Percentiles rank a stretch among this genome's conserved stretches.
These are phyloP conservation scores for Pythium angustatum DNA, from an alignment of 352 stramenopile species.

Conservation along the genomic window DNA sequence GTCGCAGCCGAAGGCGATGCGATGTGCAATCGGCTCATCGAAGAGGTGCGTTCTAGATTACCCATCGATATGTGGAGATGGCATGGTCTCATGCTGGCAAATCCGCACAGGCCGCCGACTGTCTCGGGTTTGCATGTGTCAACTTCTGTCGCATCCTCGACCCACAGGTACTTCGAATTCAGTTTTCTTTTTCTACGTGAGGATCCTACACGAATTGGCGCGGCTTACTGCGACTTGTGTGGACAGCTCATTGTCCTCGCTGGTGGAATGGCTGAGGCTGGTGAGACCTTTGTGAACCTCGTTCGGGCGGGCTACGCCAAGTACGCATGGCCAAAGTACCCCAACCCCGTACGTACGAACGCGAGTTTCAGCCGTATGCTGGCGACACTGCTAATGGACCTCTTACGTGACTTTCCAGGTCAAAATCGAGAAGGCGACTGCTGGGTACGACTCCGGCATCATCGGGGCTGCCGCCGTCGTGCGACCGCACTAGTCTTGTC, in stretches of 20 bases:
- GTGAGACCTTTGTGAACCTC: conserved; percentile 66
- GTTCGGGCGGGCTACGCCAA: conserved; percentile 62
- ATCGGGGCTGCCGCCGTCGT: conserved; percentile 62
- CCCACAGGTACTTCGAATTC: conserved; percentile 75
- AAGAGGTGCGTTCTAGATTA: conserved; percentile 58
- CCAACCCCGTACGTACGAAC: conserved; percentile 69
- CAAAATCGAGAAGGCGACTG: conserved; percentile 73
- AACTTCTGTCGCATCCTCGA: conserved; percentile 77
- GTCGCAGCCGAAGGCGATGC: conserved; percentile 63
- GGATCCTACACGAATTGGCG: not conserved
- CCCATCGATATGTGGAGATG: not conserved
- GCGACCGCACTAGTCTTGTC: conserved; percentile 5
- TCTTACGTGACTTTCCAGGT: conserved; percentile 33
- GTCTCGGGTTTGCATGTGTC: conserved; percentile 81
- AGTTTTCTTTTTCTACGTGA: too few species aligned
- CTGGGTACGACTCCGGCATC: conserved; percentile 84
- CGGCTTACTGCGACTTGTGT: not conserved
- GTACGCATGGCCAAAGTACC: conserved; percentile 72
- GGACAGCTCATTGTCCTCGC: conserved; percentile 77
- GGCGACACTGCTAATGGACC: not conserved
- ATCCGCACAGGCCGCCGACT: conserved; percentile 74
- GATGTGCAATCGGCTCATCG: conserved; percentile 69
- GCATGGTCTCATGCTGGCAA: not conserved
- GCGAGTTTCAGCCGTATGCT: not conserved
- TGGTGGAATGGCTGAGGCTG: conserved; percentile 72